A percentile compares a stretch with the other conserved stretches of the same genome.
phyloP scores from a whole-genome alignment of 805 yeast species.

The Barnettozyma californica region DNA sequence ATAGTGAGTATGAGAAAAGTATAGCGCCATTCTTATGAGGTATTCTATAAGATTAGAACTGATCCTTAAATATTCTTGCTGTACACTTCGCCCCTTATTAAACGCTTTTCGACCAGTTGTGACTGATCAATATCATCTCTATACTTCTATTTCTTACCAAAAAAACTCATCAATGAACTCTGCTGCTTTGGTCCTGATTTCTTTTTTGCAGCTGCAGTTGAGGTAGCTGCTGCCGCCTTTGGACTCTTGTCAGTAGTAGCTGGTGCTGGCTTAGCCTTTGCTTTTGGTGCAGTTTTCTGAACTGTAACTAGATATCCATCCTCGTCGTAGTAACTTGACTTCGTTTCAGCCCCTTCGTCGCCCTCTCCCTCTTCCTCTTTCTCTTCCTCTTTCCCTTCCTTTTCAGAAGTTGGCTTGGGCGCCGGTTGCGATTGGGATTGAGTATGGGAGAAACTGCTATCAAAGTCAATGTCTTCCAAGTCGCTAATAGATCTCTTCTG shows the following conservation, averaged over 20 bases:
- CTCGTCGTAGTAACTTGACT: conserved; percentile 35
- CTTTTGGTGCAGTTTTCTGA: conserved; percentile 14
- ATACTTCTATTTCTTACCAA: conserved; percentile 30
- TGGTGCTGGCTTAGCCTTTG: conserved; percentile 20
- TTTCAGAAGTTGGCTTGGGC: conserved; percentile 4
- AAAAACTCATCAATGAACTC: conserved; percentile 43
- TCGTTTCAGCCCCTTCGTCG: neutral
- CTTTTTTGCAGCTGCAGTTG: conserved; percentile 13
- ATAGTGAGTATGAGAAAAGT: conserved; percentile 5
- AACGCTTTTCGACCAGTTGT: no score
- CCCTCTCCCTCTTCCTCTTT: no score
- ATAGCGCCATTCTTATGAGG: neutral
- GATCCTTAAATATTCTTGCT: no score
- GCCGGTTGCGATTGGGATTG: conserved; percentile 11
- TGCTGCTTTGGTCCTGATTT: conserved; percentile 33
- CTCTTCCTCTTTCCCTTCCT: conserved; percentile 11
- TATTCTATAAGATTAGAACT: neutral
- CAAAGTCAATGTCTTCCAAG: conserved; percentile 19
- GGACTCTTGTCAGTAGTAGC: conserved; percentile 14
- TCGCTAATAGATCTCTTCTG: conserved; percentile 8
- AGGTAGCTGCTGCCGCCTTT: conserved; percentile 5
- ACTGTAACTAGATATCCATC: conserved; percentile 43
- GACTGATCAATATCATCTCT: neutral
- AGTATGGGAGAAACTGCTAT: conserved; percentile 15
- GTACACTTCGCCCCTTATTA: no score